Base-by-base conservation (phyloP, 805 yeast genomes). In the Yueomyces sp. region DNA sequence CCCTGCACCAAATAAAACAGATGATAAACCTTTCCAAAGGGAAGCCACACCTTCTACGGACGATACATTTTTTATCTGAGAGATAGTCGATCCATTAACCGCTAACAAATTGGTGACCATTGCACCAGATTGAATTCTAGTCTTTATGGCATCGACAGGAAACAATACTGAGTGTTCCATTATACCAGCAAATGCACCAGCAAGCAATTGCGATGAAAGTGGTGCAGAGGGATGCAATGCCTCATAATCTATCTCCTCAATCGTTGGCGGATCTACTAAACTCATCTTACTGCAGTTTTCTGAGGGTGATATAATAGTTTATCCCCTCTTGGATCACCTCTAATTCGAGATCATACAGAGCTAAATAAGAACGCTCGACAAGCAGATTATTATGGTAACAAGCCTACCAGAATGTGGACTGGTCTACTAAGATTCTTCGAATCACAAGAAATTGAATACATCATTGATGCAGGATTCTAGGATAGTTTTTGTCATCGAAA, bases 91-190 rank as follows among this genome's bases (percentile, higher is more conserved):
- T 9, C 49, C 8, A 7, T 34, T 34, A 11, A 5, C n/a, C 26
- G 8, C n/a, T 34, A 34, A 11, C 9, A 49, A 48, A 26, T 79
- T 72, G 8, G 55, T 48, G 1, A 32, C 9, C 29, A 11, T 26
- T 11, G 29, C 19, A 37, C 32, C 34, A 2, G 62, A 54, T 62
- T 92, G 98, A 92, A 90, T 86, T 59, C 98, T 72, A 4, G 98
- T 92, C 67, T 90, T 90, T 53, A 92, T 74, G 11, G 94, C 92
- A 62, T 92, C 98, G 38, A 92, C 77, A 2, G 98, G 98, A 59
- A 81, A 92, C 97, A 92, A 90, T 39, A 92, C 88, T 0, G 96
- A 81, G 65, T 92, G 98, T 62, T 92, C 98, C 97, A 92, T 86
- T 43, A 92, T 86, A 33, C 98, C 98, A 19, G 98, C 98, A 65